These are phyloP conservation scores for Hypomontagnella monticulosa DNA, from an alignment of 495 filamentous ascomycete genomes.

Conservation along the genomic window DNA sequence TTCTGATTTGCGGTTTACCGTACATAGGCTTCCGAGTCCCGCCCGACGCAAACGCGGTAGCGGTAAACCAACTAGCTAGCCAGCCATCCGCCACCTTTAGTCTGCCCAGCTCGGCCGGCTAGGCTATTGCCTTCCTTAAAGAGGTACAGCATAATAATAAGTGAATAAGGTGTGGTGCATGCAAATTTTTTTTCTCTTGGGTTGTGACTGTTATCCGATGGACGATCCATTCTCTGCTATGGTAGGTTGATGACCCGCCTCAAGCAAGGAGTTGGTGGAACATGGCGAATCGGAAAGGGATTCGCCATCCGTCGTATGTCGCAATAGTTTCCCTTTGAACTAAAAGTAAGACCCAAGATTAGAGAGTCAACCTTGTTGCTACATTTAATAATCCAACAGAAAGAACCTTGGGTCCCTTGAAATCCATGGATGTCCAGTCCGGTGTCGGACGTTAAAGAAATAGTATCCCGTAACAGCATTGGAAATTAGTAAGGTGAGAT, in stretches of 20 bases:
- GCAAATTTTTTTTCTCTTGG: constrained; percentile 19
- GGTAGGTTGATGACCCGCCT: constrained; percentile 7
- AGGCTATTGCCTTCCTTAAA: constrained; percentile 2
- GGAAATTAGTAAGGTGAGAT: constrained; percentile 9
- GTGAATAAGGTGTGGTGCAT: constrained; percentile 31
- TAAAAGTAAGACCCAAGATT: constrained; percentile 28
- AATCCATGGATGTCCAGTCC: too few species aligned
- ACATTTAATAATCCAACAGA: constrained; percentile 3
- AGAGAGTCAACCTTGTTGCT: constrained; percentile 1
- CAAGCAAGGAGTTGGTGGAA: not conserved
- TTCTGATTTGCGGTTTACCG: constrained; percentile 37
- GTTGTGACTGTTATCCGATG: not conserved
- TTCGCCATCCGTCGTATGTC: constrained; percentile 17
- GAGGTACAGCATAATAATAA: constrained; percentile 11
- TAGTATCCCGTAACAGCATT: constrained; percentile 7
- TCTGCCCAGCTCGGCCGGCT: not conserved
- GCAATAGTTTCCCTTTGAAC: not conserved
- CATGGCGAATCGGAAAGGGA: constrained; percentile 21
- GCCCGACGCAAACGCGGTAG: constrained; percentile 4
- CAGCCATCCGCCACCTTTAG: too few species aligned
- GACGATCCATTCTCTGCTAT: too few species aligned
- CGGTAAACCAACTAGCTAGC: constrained; percentile 4
- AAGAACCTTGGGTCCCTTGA: not conserved
- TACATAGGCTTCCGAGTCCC: constrained; percentile 9
- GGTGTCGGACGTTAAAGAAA: constrained; percentile 31